These are phyloP conservation scores for Turnera subulata DNA, from an alignment of 345 rosid species.

Conservation along the genomic window DNA sequence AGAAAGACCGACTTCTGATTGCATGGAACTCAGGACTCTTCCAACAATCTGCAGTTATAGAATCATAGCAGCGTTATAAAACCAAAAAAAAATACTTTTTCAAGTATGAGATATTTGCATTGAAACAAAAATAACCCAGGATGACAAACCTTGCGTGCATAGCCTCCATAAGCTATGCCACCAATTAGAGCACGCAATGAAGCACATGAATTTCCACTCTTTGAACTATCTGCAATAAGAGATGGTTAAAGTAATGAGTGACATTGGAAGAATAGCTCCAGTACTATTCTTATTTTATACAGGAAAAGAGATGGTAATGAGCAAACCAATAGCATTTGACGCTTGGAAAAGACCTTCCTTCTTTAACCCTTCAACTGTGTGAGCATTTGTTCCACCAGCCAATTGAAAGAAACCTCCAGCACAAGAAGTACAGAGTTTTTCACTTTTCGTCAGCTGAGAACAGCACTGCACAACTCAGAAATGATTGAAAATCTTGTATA, in stretches of 20 bases:
- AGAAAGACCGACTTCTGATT: slow-evolving; percentile 27
- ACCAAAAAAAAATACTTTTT: too few species aligned
- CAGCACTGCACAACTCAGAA: background rate
- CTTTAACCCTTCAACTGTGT: slow-evolving; percentile 44
- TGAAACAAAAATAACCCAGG: background rate
- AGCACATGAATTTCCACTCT: slow-evolving; percentile 9
- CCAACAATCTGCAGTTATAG: slow-evolving; percentile 44
- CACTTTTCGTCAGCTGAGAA: background rate
- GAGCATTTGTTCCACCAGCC: slow-evolving; percentile 59
- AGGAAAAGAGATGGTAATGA: background rate
- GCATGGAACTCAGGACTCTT: slow-evolving; percentile 46
- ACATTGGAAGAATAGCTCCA: background rate
- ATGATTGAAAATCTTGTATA: background rate
- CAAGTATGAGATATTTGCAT: too few species aligned
- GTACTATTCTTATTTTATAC: background rate
- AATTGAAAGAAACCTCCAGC: slow-evolving; percentile 51
- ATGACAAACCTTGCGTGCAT: slow-evolving; percentile 49
- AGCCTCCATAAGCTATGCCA: slow-evolving; percentile 59
- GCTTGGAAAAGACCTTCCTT: slow-evolving; percentile 42
- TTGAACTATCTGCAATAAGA: slow-evolving; percentile 12
- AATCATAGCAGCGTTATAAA: background rate
- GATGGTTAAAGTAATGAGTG: too few species aligned
- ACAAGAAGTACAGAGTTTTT: background rate
- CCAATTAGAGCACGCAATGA: slow-evolving; percentile 28
- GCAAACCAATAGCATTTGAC: slow-evolving; percentile 19